Evolutionary conservation across 495 filamentous ascomycete genomes (phyloP).

Genomic region (Rostrohypoxylon terebratum): DNA sequence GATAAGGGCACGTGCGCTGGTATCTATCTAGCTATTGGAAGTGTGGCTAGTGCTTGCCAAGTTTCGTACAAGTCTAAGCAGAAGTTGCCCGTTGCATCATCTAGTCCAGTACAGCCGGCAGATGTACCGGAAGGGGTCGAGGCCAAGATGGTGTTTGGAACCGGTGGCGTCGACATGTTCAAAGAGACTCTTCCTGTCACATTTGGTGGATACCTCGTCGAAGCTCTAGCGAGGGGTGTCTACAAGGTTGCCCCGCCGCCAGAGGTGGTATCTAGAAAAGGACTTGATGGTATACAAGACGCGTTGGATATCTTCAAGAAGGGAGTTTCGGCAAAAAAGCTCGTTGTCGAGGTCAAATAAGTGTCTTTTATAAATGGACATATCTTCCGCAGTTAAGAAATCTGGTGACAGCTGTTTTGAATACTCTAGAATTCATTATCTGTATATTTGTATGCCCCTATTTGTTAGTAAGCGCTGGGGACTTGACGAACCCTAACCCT

Average conservation of each 20-base stretch:
- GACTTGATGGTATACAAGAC: slow-evolving; percentile 58
- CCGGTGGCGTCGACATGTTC: slow-evolving; percentile 19
- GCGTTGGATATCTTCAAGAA: slow-evolving; percentile 54
- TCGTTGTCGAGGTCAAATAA: slow-evolving; percentile 51
- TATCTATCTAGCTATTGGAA: slow-evolving; percentile 36
- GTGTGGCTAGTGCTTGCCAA: slow-evolving; percentile 24
- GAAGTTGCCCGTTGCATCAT: slow-evolving; percentile 27
- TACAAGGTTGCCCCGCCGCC: slow-evolving; percentile 40
- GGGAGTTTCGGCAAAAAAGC: slow-evolving; percentile 60
- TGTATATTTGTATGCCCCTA: no score
- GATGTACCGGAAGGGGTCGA: slow-evolving; percentile 17
- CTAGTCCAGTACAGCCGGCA: slow-evolving; percentile 17
- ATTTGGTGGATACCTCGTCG: slow-evolving; percentile 21
- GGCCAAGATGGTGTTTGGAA: slow-evolving; percentile 18
- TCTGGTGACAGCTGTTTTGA: no score
- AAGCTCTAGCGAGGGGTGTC: slow-evolving; percentile 11
- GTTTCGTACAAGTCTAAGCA: slow-evolving; percentile 42
- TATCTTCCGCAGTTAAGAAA: no score
- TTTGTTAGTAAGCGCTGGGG: no score
- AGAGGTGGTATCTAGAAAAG: slow-evolving; percentile 40
- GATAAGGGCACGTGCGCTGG: slow-evolving; percentile 39
- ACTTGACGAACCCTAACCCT: not conserved
- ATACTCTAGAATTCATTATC: no score
- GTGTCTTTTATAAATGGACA: not conserved
- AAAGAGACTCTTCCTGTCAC: slow-evolving; percentile 16